Evolutionary conservation across 495 filamentous ascomycete species (phyloP).

Genomic region (Penicillium desertorum): DNA sequence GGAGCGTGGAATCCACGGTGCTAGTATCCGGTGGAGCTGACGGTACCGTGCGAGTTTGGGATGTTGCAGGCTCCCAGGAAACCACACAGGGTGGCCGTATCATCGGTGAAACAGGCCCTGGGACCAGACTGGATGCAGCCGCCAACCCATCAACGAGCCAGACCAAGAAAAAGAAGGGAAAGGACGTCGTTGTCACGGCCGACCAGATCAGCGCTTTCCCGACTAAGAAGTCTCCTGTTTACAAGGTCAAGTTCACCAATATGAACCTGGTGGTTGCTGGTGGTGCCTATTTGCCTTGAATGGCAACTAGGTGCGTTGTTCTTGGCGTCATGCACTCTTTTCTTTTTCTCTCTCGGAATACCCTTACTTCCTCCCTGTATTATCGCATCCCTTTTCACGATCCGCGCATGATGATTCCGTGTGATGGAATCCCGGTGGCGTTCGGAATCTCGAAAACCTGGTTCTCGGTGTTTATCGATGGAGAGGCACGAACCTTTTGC

Average conservation of each 20-base stretch:
- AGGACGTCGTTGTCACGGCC: conserved; percentile 84
- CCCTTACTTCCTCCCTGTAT: conserved; percentile 24
- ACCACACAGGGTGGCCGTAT: conserved; percentile 53
- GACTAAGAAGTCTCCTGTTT: conserved; percentile 92
- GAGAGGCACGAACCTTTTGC: conserved; percentile 2
- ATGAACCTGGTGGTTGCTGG: conserved; percentile 91
- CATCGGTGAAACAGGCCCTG: conserved; percentile 53
- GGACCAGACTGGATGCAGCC: conserved; percentile 53
- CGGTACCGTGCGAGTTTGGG: conserved; percentile 90
- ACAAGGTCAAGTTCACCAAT: conserved; percentile 88
- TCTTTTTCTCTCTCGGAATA: conserved; percentile 25
- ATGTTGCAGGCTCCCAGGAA: conserved; percentile 67
- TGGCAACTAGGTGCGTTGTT: conserved; percentile 3
- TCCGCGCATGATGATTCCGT: conserved; percentile 6
- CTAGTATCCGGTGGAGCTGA: conserved; percentile 90
- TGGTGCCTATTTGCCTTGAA: conserved; percentile 70
- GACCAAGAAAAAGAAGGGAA: conserved; percentile 69
- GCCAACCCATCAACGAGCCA: conserved; percentile 35
- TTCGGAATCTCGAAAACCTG: conserved; percentile 5
- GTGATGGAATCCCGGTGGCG: conserved; percentile 12
- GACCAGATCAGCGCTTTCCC: conserved; percentile 93
- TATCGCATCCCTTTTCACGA: conserved; percentile 11
- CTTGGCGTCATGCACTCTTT: neutral
- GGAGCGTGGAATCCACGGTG: conserved; percentile 84
- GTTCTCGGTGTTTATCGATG: conserved; percentile 6